These are phyloP conservation scores for Lasiodiplodia gonubiensis DNA, from an alignment of 2,329 filamentous ascomycete species.

Conservation along the genomic window DNA sequence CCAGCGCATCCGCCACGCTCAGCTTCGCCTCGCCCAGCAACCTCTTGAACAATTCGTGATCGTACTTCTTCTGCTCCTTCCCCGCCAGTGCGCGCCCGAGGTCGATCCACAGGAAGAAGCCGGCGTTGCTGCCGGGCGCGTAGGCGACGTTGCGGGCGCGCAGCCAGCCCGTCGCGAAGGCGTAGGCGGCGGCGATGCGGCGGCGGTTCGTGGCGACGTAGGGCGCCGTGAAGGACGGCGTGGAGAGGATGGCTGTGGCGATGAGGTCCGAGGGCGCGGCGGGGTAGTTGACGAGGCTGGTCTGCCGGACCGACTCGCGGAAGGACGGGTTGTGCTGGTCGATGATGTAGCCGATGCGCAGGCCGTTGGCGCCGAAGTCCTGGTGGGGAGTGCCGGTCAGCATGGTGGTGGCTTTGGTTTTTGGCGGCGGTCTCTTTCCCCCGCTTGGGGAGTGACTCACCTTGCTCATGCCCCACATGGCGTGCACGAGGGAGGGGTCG, in stretches of 20 bases:
- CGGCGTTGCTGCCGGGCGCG: constrained; percentile 48
- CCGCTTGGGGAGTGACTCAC: too few relatives aligned
- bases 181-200: constrained; percentile 34
- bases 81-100: constrained; percentile 32
- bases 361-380: constrained; percentile 43
- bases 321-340: constrained; percentile 32
- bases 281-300: constrained; percentile 40
- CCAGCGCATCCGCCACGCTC: constrained; percentile 43
- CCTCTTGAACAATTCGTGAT: constrained; percentile 41
- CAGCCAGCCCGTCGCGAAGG: constrained; percentile 32
- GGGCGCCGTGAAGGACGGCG: constrained; percentile 33
- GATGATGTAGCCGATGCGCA: constrained; percentile 40
- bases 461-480: constrained; percentile 42
- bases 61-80: constrained; percentile 21
- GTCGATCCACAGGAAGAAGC: constrained; percentile 55
- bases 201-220: constrained; percentile 33
- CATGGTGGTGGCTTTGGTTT: too few relatives aligned
- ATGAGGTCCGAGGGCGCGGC: constrained; percentile 35
- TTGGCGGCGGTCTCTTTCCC: too few relatives aligned
- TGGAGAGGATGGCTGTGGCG: constrained; percentile 42
- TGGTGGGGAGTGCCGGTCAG: background rate
- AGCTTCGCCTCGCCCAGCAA: constrained; percentile 48
- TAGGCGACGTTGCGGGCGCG: constrained; percentile 45
- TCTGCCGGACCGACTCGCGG: constrained; percentile 1
- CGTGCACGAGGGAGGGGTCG: constrained; percentile 36